These are phyloP conservation scores for sunflower (Helianthus annuus) DNA, from an alignment of 129 eudicot species.

Conservation along the genomic window HanXRQr2.0-SUNRISE NC_035443.2:169237041-169237540, in stretches of 20 bases:
- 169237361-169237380: conserved; percentile 49
- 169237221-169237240: conserved; percentile 52
- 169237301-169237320: not conserved
- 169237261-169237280: conserved; percentile 24
- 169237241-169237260: conserved; percentile 67
- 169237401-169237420: conserved; percentile 10
- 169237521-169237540: not conserved
- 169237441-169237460: too few relatives aligned
- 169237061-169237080: conserved; percentile 56
- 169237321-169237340: not conserved
- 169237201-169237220: conserved; percentile 37
- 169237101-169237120: conserved; percentile 28
- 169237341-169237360: conserved; percentile 43
- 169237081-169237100: conserved; percentile 52
- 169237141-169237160: conserved; percentile 14
- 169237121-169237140: conserved; percentile 11
- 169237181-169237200: conserved; percentile 15
- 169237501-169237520: not conserved
- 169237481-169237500: not conserved
- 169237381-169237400: conserved; percentile 40
- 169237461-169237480: not conserved
- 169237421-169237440: not conserved
- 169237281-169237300: not conserved
- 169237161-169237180: conserved; percentile 17
- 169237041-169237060: conserved; percentile 40